A percentile compares a stretch with the other conserved stretches of the same genome.
phyloP scores from a whole-genome alignment of 2,329 filamentous ascomycete species.

The Stachybotrys chartarum region DNA sequence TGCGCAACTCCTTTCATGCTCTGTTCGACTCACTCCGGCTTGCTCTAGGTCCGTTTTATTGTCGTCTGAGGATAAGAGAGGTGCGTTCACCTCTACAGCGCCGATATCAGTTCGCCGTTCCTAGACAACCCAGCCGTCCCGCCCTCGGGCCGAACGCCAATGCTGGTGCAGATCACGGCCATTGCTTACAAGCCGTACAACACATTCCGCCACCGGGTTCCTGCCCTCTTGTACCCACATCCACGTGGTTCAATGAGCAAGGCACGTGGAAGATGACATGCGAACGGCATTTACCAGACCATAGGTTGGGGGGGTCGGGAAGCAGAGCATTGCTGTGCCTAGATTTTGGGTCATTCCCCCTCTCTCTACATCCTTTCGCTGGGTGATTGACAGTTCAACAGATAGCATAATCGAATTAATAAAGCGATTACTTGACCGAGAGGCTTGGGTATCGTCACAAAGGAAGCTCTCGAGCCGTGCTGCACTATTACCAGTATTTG shows the following conservation, averaged over 20 bases:
- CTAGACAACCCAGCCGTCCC: constrained; percentile 1
- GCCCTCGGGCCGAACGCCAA: constrained; percentile 1
- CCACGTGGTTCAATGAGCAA: background rate
- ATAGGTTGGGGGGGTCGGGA: background rate
- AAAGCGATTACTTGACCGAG: too few relatives aligned
- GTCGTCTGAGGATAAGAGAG: background rate
- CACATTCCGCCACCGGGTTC: background rate
- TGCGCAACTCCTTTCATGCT: background rate
- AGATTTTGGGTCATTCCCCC: too few relatives aligned
- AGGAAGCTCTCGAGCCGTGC: too few relatives aligned
- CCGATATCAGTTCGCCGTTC: constrained; percentile 1
- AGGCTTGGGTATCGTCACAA: too few relatives aligned
- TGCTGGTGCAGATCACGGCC: background rate
- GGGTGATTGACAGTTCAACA: too few relatives aligned
- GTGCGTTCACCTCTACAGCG: constrained; percentile 4
- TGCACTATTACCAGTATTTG: too few relatives aligned
- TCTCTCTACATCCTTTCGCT: too few relatives aligned
- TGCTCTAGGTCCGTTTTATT: background rate
- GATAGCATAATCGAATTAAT: too few relatives aligned
- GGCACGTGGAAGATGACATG: background rate
- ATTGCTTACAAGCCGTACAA: background rate
- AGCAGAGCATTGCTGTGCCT: background rate
- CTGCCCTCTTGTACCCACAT: background rate
- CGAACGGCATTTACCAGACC: background rate
- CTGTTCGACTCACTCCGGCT: background rate